A percentile compares a stretch with the other conserved stretches of the same genome.
Evolutionary conservation across 2,329 filamentous ascomycete genomes (phyloP).

Genomic region (Colletotrichum theobromicola): DNA sequence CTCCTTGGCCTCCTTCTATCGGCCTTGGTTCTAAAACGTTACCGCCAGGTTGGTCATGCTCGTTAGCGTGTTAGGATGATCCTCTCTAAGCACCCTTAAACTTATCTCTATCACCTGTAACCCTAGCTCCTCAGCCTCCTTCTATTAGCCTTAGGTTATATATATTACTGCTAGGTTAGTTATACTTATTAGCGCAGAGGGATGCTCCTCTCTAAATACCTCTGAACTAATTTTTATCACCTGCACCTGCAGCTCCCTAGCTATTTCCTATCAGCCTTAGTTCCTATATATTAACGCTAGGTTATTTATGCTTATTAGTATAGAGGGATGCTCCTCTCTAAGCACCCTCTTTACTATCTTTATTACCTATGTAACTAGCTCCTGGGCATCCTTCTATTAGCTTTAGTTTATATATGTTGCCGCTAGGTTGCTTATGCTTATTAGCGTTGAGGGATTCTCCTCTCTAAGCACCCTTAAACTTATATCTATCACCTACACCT

Average conservation of each 20-base stretch:
- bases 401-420: too few species aligned
- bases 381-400: too few species aligned
- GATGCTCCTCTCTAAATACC: too few species aligned
- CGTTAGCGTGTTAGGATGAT: not conserved
- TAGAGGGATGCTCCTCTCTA: not conserved
- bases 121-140: too few species aligned
- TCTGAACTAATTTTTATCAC: not conserved
- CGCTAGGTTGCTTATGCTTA: not conserved
- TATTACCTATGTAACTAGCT: too few species aligned
- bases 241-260: not conserved
- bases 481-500: not conserved
- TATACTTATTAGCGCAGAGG: too few species aligned
- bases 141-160: too few species aligned
- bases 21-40: not conserved
- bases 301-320: not conserved
- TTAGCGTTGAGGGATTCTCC: too few species aligned
- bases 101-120: too few species aligned
- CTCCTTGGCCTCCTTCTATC: not conserved
- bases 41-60: not conserved
- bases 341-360: too few species aligned
- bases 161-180: too few species aligned
- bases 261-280: conserved; percentile 2
- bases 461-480: not conserved
- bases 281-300: not conserved
- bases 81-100: too few species aligned